A percentile compares a stretch with the other conserved stretches of the same genome.
phyloP scores from a whole-genome alignment of 2,329 filamentous ascomycete genomes.

The Gnomoniopsis sp. region DNA sequence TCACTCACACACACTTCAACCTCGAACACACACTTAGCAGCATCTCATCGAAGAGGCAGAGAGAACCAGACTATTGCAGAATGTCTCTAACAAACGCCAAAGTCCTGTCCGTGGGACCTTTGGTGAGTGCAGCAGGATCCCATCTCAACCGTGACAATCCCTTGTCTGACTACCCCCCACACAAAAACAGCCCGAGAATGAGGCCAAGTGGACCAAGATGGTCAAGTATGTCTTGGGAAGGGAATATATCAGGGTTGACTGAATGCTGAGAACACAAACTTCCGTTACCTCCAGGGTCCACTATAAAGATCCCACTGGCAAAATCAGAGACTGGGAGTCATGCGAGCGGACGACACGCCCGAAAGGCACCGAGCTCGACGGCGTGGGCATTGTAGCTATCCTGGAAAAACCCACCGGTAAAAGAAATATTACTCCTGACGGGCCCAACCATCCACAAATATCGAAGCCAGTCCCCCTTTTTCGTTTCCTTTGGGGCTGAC shows the following conservation, averaged over 20 bases:
- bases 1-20: no score
- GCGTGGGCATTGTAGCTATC: constrained; percentile 70
- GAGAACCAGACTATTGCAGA: background rate
- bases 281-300: constrained; percentile 43
- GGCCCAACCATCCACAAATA: no score
- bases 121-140: constrained; percentile 33
- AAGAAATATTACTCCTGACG: no score
- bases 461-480: no score
- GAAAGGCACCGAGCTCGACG: constrained; percentile 60
- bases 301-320: constrained; percentile 62
- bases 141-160: constrained; percentile 1
- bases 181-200: constrained; percentile 38
- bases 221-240: constrained; percentile 44
- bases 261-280: constrained; percentile 14
- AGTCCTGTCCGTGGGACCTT: constrained; percentile 39
- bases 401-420: constrained; percentile 50
- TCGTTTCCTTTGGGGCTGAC: no score
- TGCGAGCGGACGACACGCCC: constrained; percentile 69
- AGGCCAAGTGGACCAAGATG: constrained; percentile 59
- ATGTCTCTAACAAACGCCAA: constrained; percentile 44
- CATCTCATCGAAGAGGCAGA: background rate
- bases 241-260: constrained; percentile 3
- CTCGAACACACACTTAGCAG: background rate
- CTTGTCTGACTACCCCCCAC: background rate
- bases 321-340: constrained; percentile 65